Base-by-base conservation (phyloP, 2,329 filamentous ascomycete genomes). In the Furcasterigmium sp. region DNA sequence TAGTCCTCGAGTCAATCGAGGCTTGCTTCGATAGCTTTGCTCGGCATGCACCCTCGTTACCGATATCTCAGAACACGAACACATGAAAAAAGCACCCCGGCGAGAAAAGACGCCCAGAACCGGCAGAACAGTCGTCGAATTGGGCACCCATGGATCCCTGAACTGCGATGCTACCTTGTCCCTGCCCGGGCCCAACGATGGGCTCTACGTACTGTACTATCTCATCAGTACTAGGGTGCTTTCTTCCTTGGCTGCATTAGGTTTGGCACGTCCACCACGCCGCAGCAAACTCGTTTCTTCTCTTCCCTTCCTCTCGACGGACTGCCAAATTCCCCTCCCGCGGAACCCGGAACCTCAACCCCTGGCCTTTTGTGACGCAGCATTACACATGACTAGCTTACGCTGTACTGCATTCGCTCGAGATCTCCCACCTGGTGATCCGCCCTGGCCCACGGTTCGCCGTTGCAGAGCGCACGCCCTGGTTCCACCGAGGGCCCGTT, bases 161-260 rank as follows among this genome's bases (percentile, higher is more conserved):
- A 15, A 7, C 10, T 18, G n/a, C 15, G n/a, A 17, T 17, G n/a
- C 17, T 17, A 17, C 32, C 32, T 17, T 35, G 32, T 35, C 32
- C 32, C 32, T 35, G 32, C 32, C 15, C 32, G 11, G 32, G 17
- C 32, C 32, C 32, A 35, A 35, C 32, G 32, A 35, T 35, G 32
- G 8, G n/a, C 15, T 18, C n/a, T 7, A 15, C 29, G 29, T 32
- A 7, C n/a, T 35, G 17, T 17, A 5, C 7, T 17, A n/a, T 17
- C 4, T 7, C 32, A 15, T 17, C 32, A 6, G 15, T 35, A 5
- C 32, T 17, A 35, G 5, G 15, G 7, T 11, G 7, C 23, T 11
- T 17, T 15, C 32, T 35, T 35, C n/a, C 32, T 35, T 35, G 32
- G 32, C 32, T 35, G 32, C 32, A 35, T 35, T 35, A 35, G 32